Evolutionary conservation across 345 rosid species (phyloP).

Genomic region (Mercurialis annua): DNA sequence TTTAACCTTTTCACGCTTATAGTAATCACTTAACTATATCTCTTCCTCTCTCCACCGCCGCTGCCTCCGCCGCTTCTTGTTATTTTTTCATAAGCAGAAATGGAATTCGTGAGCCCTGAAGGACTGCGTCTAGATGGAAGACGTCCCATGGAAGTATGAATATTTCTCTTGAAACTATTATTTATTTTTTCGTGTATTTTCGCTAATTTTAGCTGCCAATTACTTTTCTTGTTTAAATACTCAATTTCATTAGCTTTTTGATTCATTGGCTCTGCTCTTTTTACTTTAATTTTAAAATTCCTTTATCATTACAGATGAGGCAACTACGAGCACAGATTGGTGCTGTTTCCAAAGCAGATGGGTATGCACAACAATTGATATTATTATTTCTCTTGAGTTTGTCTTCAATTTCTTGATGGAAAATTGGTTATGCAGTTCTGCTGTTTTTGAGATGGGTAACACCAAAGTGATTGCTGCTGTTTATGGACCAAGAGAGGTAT

Average conservation of each 20-base stretch:
- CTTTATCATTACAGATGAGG: slow-evolving; percentile 55
- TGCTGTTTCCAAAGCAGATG: slow-evolving; percentile 71
- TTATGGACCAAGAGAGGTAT: slow-evolving; percentile 94
- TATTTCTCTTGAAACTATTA: not conserved
- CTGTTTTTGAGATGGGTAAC: slow-evolving; percentile 93
- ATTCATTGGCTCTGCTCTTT: not conserved
- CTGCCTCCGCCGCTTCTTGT: too few species aligned
- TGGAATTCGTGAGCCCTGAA: slow-evolving; percentile 89
- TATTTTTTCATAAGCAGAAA: slow-evolving; percentile 19
- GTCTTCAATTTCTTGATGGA: not conserved
- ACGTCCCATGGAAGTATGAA: slow-evolving; percentile 64
- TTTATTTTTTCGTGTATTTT: not conserved
- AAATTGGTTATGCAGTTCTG: slow-evolving; percentile 48
- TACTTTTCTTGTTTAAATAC: not conserved
- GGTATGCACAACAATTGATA: slow-evolving; percentile 35
- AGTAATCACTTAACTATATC: not conserved
- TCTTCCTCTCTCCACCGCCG: not conserved
- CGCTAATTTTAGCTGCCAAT: not conserved
- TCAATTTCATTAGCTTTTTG: not conserved
- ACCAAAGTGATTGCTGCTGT: slow-evolving; percentile 96
- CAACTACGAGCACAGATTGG: slow-evolving; percentile 86
- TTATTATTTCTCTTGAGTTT: not conserved
- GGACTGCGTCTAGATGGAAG: slow-evolving; percentile 83
- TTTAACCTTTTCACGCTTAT: too few species aligned
- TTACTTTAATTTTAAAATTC: too few species aligned